Base-by-base conservation (phyloP, 1,284 basidiomycete genomes). In the Schizopora paradoxa region DNA sequence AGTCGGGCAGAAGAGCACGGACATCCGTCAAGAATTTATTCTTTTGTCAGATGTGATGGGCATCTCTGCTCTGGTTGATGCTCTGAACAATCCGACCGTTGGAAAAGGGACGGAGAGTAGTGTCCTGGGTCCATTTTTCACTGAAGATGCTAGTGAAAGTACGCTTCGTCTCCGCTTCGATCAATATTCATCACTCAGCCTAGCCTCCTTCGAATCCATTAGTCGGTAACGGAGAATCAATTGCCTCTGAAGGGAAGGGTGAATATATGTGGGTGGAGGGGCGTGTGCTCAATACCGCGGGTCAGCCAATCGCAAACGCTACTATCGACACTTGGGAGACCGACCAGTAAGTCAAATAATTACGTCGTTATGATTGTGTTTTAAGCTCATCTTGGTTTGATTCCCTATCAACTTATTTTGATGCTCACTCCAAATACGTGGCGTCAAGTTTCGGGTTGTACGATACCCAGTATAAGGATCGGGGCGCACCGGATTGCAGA, bases 301-400 rank as follows among this genome's bases (percentile, higher is more conserved):
- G 90, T 21, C 69, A 75, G n/a, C 82, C 84, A 1, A 72, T 91
- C 41, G 58, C 77, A 4, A 69, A 71, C 50, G 84, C 82, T 1
- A 58, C 73, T 26, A 84, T 91, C 51, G 86, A 91, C 48, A 91
- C 87, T 11, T 91, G 88, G 91, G 89, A 92, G 65, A 82, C 88
- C n/a, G 89, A 92, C 59, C 72, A 71, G 4, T 58, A 76, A 48
- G 85, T 87, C 55, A 60, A 66, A 23, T 41, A 21, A 31, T 16
- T 22, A 37, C 27, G 11, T 19, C 45, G 23, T 18, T 7, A 21
- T 11, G 26, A 16, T 25, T 41, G 10, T 22, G 13, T 10, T 40
- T 2, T 21, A 23, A 25, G 6, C 16, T 28, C 23, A n/a, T 25
- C n/a, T 18, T 6, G n/a, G 29, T 8, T 19, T 36, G n/a, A 27